Base-by-base conservation (phyloP, 768 basidiomycete species). In the Collybia sordida region DNA sequence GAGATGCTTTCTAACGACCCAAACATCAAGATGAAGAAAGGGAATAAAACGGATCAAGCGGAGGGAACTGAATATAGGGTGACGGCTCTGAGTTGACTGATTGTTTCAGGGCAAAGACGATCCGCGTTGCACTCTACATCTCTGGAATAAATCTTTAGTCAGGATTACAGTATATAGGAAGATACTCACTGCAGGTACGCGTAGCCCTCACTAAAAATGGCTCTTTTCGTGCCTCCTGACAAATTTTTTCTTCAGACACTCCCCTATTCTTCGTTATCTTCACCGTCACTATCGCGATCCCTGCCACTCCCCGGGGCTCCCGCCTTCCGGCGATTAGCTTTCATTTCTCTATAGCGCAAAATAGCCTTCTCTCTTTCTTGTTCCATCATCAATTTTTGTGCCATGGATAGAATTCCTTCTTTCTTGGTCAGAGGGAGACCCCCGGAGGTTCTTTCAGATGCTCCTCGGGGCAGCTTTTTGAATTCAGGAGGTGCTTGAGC, bases 311-410 rank as follows among this genome's bases (percentile, higher is more conserved):
- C 45, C n/a, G 53, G 47, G 27, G 54, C 56, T 38, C 53, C 56
- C 17, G 50, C 44, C 49, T 57, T 58, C 36, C 56, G 60, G 59
- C 71, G 75, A 56, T 62, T 70, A 18, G 78, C 82, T 64, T 86
- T 90, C 65, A 91, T 59, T 65, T 85, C 78, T 51, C 90, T 71
- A 64, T 90, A 91, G 47, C 77, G 73, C 59, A 65, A 68, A 51
- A 93, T 84, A 18, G 70, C 87, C 52, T 78, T 83, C 57, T 87
- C 83, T 54, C 90, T 75, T 64, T 91, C 89, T 45, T 74, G 72
- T 59, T 87, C 87, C 80, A 93, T 82, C 82, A 88, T 82, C 5
- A 74, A 73, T 62, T 81, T 84, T 69, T 90, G 88, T 12, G 85
- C 82, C 79, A 90, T 83, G 23, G 85, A 86, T 24, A 91, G 56